Evolutionary conservation across 2,329 filamentous ascomycete species (phyloP).

Genomic region (Leptographium lundbergii): DNA sequence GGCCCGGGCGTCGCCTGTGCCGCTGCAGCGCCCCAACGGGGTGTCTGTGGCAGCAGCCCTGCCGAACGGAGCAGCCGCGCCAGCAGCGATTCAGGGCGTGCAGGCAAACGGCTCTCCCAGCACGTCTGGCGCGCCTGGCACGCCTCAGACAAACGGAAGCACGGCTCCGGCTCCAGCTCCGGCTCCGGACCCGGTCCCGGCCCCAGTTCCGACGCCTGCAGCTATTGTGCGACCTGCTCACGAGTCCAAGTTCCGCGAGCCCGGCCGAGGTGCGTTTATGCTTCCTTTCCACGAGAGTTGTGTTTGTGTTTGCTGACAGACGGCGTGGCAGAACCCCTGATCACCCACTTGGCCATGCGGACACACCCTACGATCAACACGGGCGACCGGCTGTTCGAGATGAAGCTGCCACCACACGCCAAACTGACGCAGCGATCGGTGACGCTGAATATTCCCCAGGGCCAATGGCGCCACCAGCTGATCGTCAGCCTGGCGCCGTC

Average conservation of each 20-base stretch:
- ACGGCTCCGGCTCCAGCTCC: neutral
- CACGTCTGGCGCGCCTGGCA: neutral
- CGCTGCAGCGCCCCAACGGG: constrained; percentile 17
- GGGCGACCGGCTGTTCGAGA: constrained; percentile 46
- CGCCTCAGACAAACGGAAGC: neutral
- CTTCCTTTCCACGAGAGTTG: neutral
- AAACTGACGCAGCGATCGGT: constrained; percentile 58
- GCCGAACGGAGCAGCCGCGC: neutral
- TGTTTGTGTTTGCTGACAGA: constrained; percentile 16
- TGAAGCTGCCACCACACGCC: constrained; percentile 53
- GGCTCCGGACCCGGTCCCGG: neutral
- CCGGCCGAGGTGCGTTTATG: constrained; percentile 28
- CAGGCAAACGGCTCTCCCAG: neutral
- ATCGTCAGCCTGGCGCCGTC: constrained; percentile 50
- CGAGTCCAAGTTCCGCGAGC: constrained; percentile 22
- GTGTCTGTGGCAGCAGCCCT: constrained; percentile 5
- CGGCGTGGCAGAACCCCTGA: constrained; percentile 43
- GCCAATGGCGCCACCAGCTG: constrained; percentile 60
- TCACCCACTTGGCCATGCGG: constrained; percentile 51
- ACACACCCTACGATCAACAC: constrained; percentile 53
- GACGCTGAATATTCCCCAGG: constrained; percentile 55
- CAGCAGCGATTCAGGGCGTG: neutral
- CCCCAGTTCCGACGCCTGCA: constrained; percentile 17
- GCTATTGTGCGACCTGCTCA: constrained; percentile 21
- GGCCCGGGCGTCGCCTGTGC: constrained; percentile 18